Base-by-base conservation (phyloP, 2,329 filamentous ascomycete genomes). In the Fusarium odoratissimum region DNA sequence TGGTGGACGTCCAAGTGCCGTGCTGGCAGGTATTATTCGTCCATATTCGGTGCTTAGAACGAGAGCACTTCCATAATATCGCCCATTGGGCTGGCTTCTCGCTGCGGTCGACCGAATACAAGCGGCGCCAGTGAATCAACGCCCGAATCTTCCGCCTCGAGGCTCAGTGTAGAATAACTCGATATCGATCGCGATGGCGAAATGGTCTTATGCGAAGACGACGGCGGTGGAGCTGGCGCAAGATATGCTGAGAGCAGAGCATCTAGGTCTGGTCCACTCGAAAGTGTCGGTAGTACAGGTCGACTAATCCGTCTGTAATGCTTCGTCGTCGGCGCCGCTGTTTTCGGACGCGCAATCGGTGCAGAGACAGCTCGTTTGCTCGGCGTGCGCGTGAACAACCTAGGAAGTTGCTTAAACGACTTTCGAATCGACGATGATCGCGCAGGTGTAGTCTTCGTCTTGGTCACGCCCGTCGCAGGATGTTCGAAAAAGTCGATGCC, bases 291-390 rank as follows among this genome's bases (percentile, higher is more conserved):
- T 54, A 75, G 19, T 17, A 75, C 70, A n/a, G 73, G 73, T 8
- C 73, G 73, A 28, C 73, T 75, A 30, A 75, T 75, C 30, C 73
- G 56, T 23, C 73, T 68, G 48, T 75, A 75, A 16, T 75, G 73
- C 54, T 41, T 71, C 19, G 72, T 46, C 12, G 59, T 35, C 12
- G 72, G 25, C 11, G 73, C 70, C 25, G 38, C 73, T 30, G 73
- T 75, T 40, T 67, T 69, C 10, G 73, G 73, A 3, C 73, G 73
- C 33, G 63, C 49, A 46, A 64, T 64, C 28, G 70, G 35, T 17
- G 57, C 58, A n/a, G 70, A 68, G 8, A 44, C 49, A 5, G 69
- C 58, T 58, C 73, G 67, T 61, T 74, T 75, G 37, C 73, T 75
- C 31, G 68, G 35, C n/a, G 73, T 54, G 37, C 73, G 70, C 41